A percentile compares a stretch with the other conserved stretches of the same genome.
Conservation (phyloP, 1,284 basidiomycete genomes). For the Cryptococcus wingfieldii region DNA sequence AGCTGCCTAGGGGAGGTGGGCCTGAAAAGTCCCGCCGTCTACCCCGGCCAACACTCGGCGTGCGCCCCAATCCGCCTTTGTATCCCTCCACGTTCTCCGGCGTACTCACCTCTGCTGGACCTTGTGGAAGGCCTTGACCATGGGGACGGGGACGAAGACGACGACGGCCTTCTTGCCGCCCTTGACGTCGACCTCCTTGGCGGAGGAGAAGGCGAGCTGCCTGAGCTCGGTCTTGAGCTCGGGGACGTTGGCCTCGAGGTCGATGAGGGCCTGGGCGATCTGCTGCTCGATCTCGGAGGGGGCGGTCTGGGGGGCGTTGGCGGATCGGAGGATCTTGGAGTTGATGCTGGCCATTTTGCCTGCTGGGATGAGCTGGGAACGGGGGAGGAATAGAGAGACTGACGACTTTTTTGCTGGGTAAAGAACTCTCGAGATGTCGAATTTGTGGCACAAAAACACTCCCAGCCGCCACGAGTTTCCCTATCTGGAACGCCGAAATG, state of each 20-base stretch:
- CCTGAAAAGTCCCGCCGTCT: constrained; percentile 50
- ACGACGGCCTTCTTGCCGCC: constrained; percentile 99
- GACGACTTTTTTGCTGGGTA: background rate
- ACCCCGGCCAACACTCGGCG: constrained; percentile 24
- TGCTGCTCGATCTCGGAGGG: constrained; percentile 89
- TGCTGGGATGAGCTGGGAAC: background rate
- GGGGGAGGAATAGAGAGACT: background rate
- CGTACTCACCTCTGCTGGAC: constrained; percentile 84
- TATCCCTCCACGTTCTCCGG: background rate
- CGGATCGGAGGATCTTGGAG: constrained; percentile 87
- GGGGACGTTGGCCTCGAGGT: constrained; percentile 96
- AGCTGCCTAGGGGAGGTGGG: constrained; percentile 42
- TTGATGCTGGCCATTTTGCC: constrained; percentile 1
- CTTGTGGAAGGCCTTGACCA: constrained; percentile 98
- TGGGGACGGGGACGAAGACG: constrained; percentile 95
- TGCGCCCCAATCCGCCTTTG: background rate
- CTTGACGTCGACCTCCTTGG: constrained; percentile 97
- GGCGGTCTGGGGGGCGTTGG: constrained; percentile 84
- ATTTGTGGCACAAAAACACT: background rate
- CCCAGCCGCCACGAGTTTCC: too few relatives aligned
- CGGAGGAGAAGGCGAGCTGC: constrained; percentile 93
- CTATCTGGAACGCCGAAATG: too few relatives aligned
- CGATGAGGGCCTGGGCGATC: constrained; percentile 93
- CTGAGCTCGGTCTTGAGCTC: constrained; percentile 97
- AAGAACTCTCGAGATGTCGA: background rate